Conservation (phyloP, 78 protist species). For the Mastigamoeba balamuthi region DNA sequence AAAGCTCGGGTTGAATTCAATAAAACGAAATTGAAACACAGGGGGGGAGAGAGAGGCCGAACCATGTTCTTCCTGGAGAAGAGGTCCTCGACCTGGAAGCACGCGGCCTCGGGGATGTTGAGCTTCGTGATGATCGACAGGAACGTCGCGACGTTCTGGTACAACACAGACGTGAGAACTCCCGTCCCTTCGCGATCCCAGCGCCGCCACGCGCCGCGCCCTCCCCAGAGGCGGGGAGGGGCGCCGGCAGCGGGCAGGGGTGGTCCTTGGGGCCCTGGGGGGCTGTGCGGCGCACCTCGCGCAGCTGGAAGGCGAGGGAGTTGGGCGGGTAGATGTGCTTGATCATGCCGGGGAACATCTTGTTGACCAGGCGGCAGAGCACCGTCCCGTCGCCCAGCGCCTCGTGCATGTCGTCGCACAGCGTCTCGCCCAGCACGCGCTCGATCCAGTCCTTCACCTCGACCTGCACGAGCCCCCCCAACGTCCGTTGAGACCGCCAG, state of each 20-base stretch:
- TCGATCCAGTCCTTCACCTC: neutral
- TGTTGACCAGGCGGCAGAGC: too few species aligned
- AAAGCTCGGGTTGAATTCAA: too few species aligned
- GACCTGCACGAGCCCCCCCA: too few species aligned
- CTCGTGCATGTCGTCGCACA: neutral
- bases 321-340: neutral
- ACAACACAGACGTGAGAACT: too few species aligned
- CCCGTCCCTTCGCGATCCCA: too few species aligned
- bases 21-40: too few species aligned
- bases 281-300: too few species aligned
- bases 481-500: too few species aligned
- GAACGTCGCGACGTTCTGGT: too few species aligned
- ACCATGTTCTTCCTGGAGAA: neutral
- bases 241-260: too few species aligned
- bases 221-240: neutral
- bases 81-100: neutral
- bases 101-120: neutral
- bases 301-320: neutral
- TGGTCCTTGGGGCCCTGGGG: too few species aligned
- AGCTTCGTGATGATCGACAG: neutral
- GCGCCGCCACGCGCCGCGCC: neutral
- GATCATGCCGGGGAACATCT: neutral
- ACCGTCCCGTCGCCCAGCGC: neutral
- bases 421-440: neutral
- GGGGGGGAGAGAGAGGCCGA: too few species aligned